These are phyloP conservation scores for Melampsora americana DNA, from an alignment of 1,284 basidiomycete genomes.

Conservation along the genomic window DNA sequence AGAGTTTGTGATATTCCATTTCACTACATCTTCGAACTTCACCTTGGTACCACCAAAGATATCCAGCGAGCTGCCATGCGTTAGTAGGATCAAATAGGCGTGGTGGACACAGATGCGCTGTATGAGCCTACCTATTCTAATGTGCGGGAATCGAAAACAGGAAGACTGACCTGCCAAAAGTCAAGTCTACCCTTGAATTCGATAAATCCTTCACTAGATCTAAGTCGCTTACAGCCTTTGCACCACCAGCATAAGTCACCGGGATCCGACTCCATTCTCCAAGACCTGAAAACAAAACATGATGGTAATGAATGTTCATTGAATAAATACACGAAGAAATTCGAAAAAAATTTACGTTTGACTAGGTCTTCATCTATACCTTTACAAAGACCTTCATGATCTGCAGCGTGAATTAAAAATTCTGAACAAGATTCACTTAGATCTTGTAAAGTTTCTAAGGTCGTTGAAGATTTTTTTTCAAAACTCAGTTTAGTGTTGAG, in stretches of 20 bases:
- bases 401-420: conserved; percentile 93
- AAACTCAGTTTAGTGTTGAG: conserved; percentile 42
- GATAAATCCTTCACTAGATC: conserved; percentile 77
- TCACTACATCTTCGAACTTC: conserved; percentile 67
- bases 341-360: conserved; percentile 58
- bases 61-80: conserved; percentile 65
- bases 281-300: conserved; percentile 62
- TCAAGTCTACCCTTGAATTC: conserved; percentile 82
- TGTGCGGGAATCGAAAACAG: conserved; percentile 11
- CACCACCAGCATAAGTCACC: conserved; percentile 95
- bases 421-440: conserved; percentile 81
- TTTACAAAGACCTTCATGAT: conserved; percentile 94
- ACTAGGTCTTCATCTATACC: conserved; percentile 93
- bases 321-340: background rate
- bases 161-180: conserved; percentile 76
- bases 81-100: background rate
- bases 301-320: conserved; percentile 31
- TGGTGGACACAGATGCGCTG: background rate
- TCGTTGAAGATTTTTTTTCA: conserved; percentile 45
- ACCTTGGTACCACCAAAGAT: conserved; percentile 77
- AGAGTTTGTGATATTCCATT: conserved; percentile 51
- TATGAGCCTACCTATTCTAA: background rate
- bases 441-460: conserved; percentile 66
- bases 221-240: conserved; percentile 81
- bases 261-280: conserved; percentile 88